Percentiles rank a stretch among this genome's conserved stretches.
These are phyloP conservation scores for Claviceps maximensis DNA, from an alignment of 2,329 filamentous ascomycete genomes.

Conservation along the genomic window DNA sequence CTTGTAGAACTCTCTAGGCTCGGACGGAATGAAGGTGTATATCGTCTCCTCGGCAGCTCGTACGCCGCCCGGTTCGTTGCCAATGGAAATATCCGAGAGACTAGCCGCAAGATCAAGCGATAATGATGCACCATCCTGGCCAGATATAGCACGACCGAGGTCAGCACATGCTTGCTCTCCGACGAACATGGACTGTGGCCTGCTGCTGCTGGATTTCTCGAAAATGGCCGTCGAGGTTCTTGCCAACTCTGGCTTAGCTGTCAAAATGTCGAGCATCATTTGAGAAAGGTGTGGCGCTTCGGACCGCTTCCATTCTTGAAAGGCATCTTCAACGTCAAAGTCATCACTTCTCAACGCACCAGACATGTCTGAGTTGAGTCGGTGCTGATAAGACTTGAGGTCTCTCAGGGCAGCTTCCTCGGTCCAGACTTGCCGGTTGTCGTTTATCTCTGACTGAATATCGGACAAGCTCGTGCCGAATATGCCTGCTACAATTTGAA, in stretches of 20 bases:
- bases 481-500: constrained; percentile 72
- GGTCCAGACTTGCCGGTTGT: constrained; percentile 70
- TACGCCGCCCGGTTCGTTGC: constrained; percentile 37
- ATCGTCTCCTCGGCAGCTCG: constrained; percentile 47
- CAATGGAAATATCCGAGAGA: constrained; percentile 51
- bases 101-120: constrained; percentile 55
- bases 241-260: constrained; percentile 71
- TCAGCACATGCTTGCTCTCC: constrained; percentile 41
- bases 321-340: constrained; percentile 82
- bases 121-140: constrained; percentile 27
- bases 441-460: constrained; percentile 77
- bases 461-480: constrained; percentile 70
- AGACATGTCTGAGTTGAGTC: constrained; percentile 66
- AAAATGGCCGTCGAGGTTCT: constrained; percentile 53
- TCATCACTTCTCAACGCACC: constrained; percentile 71
- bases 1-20: constrained; percentile 72
- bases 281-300: constrained; percentile 78
- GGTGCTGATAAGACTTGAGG: constrained; percentile 84
- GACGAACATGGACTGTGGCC: constrained; percentile 29
- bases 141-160: constrained; percentile 37
- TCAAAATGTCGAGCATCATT: constrained; percentile 85
- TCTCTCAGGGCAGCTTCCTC: constrained; percentile 83
- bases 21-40: constrained; percentile 82
- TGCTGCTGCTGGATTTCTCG: constrained; percentile 40
- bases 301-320: constrained; percentile 80